Base-by-base conservation (phyloP, 305 asterid species). In the Fraxinus sp. region DNA sequence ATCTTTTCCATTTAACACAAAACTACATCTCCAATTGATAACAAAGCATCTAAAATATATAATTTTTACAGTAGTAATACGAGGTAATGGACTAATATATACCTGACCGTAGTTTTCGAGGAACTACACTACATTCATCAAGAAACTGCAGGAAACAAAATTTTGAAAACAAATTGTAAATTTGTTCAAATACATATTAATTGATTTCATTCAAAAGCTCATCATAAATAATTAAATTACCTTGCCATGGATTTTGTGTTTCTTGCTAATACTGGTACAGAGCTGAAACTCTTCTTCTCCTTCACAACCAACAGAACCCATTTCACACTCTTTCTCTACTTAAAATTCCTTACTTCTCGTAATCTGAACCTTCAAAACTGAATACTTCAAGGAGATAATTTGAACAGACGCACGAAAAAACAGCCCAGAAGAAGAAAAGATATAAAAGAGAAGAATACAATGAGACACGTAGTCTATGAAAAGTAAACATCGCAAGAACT, bases 51-150 rank as follows among this genome's bases (percentile, higher is more conserved):
- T 18, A 57, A 57, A 57, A 57, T 57, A 57, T 18, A 64, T 13
- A n/a, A 59, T 73, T 84, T 46, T 55, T 4, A 11, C 11, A 73
- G 62, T 33, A 78, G 35, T 8, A 57, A 37, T 52, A 76, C 35
- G 46, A 59, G 18, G 44, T 13, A 75, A 44, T 8, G 59, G 33
- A 78, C 46, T 52, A 59, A 74, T 57, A 86, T 92, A 64, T 75
- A 93, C 98, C 95, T 77, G 98, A 92, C 11, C 98, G 92, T 41
- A 85, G 79, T 86, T 91, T 94, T 89, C 90, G 85, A 36, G 98
- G 98, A 89, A 94, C 91, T 16, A 87, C 87, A 82, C 77, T 86
- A 83, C 92, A 46, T 33, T 88, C 94, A 78, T 86, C 91, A 80
- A 83, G 86, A 86, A 87, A 76, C 98, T 94, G 94, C 91, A 89